Base-by-base conservation (phyloP, 495 filamentous ascomycete species). In the Penicillium robsamsonii region DNA sequence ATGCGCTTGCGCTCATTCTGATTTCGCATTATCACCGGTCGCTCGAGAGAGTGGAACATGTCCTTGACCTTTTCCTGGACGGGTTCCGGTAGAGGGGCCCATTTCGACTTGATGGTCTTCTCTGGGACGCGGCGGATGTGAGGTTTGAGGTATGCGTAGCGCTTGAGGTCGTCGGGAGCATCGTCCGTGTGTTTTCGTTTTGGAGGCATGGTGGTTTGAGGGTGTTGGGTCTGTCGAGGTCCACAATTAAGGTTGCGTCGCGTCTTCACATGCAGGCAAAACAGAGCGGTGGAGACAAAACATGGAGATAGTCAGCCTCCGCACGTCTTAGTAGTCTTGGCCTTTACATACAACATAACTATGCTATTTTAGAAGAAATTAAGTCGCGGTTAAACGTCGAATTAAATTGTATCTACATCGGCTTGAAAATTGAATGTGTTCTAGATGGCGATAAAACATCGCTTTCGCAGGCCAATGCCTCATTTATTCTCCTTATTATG, bases 31-130 rank as follows among this genome's bases (percentile, higher is more conserved):
- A 85, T 76, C 11, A 85, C 80, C 27, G 84, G 79, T 37, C 80
- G 70, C 63, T 85, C 80, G 13, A 82, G 62, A 9, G 79, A 70
- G 30, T 73, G 70, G 25, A 87, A 75, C 56, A 86, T 66, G 52
- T 78, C 75, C 40, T 73, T 70, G 38, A 85, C 74, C 47, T 76
- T 81, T 22, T 78, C 73, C 60, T 83, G 77, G 4, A 75, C 77
- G 6, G 72, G 65, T 29, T 76, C 74, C 0, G 82, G 72, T 4
- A 86, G 72, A 20, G 74, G 73, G n/a, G 72, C 72, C 84, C 84
- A 87, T 73, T 81, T 84, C 12, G 75, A 67, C 40, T 76, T 78
- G 65, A 87, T 82, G 4, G 75, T 80, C 31, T 76, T 70, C 59
- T 81, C 80, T 7, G 84, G 71, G 33, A 88, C 73, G 47, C 76